Evolutionary conservation across 2,329 filamentous ascomycete genomes (phyloP), one percentile per base, ranked within the genome.

Genomic region (Trichoderma afroharzianum): DNA sequence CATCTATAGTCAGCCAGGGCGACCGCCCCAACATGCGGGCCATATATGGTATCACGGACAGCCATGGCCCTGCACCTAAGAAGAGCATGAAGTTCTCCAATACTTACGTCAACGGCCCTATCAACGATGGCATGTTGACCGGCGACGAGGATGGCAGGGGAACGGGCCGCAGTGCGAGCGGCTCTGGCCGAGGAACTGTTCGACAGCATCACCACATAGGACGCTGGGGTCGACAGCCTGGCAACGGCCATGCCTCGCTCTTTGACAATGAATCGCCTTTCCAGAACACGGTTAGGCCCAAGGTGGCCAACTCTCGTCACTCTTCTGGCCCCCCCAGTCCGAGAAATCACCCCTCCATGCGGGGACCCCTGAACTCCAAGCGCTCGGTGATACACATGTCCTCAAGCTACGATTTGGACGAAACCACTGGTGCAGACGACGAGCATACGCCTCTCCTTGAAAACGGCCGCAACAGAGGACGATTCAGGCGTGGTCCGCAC

Each of bases 61-160:
- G 84, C 24, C 81, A 80, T 66, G 77, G 80, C 1, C 81, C 80
- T 28, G 80, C 78, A 4, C 80, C 82, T 24, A 98, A 97, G 83
- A 94, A 93, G 83, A 97, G 92, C 82, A 98, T 97, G 94, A 98
- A 98, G 78, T 98, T 98, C 78, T 92, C 93, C 71, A 95, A 93
- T 80, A 90, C 92, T 1, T 93, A 93, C 80, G 36, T 43, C 57
- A 90, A 85, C 74, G 90, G 87, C 74, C 89, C 82, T 47, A 85
- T 82, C 50, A 85, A 82, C 61, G 87, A 88, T 39, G 83, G 80
- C 71, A 74, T 82, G 24, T 87, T 79, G 12, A 76, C 90, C 63
- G 90, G 87, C 63, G 91, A 94, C 21, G 89, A 91, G 71, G 90
- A 91, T 68, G 91, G 91, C 18, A 88, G 88, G 74, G 89, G 90